Base-by-base conservation (phyloP, 192 early-diverging fungal genomes). In the Chytriomyces confervae region DNA sequence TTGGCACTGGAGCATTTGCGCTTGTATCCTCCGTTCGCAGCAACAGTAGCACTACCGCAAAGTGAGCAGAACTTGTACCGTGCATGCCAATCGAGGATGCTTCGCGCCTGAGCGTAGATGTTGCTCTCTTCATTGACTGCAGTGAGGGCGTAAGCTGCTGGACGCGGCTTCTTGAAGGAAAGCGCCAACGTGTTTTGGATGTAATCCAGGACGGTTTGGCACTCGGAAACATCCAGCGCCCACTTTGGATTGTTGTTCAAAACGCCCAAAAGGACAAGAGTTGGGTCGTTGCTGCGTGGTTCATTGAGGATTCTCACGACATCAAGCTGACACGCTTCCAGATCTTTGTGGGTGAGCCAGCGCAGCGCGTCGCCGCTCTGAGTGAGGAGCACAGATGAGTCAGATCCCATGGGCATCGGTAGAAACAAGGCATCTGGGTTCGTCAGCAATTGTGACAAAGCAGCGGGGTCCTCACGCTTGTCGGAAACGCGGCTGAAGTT, bases 61-160 rank as follows among this genome's bases (percentile, higher is more conserved):
- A 79, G 82, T 8, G 84, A 49, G 63, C 88, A 89, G 50, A 82
- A 88, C 71, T 76, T 50, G 63, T 81, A 68, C 10, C 86, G 79
- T 0, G 68, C 64, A 51, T 89, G 85, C 88, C 88, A 89, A 66
- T 89, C 88, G 10, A 86, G 36, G 29, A 89, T 50, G 24, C 83
- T 69, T 13, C 82, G 75, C 23, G 82, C 85, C 47, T 84, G 85
- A 16, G 83, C 82, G 44, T 86, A 27, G 57, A 83, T 23, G 27
- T 80, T 70, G 23, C 83, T 78, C 64, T 83, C 81, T n/a, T 67
- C n/a, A 0, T 7, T 9, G 50, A 49, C 20, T 49, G 72, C 36
- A 57, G 48, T 46, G 7, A 81, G 50, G 6, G 10, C 36, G 61
- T 65, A 81, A 2, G 80, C 80, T 6, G 20, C 44, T 6, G 80